Base-by-base conservation (phyloP, 768 basidiomycete species). In the Daedalea quercina region DNA sequence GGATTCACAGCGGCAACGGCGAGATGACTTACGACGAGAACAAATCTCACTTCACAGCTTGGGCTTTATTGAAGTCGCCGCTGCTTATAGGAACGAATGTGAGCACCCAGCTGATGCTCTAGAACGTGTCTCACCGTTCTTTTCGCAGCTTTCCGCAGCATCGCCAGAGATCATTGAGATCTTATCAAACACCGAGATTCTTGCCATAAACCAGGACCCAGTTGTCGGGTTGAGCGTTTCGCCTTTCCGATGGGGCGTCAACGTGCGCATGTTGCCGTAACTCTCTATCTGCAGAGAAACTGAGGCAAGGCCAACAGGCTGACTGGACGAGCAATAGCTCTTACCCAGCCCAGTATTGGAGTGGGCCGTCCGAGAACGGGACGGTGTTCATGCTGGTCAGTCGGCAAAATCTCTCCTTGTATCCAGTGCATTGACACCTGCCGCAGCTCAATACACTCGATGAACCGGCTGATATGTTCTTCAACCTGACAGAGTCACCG, bases 51-150 rank as follows among this genome's bases (percentile, higher is more conserved):
- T 87, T 85, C 63, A 85, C 84, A 0, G 82, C 80, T 0, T 86
- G 85, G 84, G 82, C 82, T 33, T 66, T 87, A 31, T 76, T 85
- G 78, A 86, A 85, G 60, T 81, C 80, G 0, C 84, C 84, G 1
- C 72, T 86, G n/a, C 69, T 85, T 44, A 80, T 85, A 51, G 78
- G 83, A 47, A 80, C 83, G 6, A 68, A 65, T 37, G 63, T 65
- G 31, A 26, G 63, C 46, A 3, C 4, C n/a, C 23, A 7, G 20
- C n/a, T 24, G 44, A 3, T n/a, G 23, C 13, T 3, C 4, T 35
- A 26, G 17, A 3, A n/a, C 7, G 17, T 17, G 41, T 17, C 41
- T 42, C 41, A n/a, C 44, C 44, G n/a, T 13, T 23, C 9, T 45
- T 13, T 23, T 6, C 19, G 44, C 17, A 17, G 22, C 17, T 22